Conservation (phyloP, 257 asterid species). For the Solanum chiquidenum region DNA sequence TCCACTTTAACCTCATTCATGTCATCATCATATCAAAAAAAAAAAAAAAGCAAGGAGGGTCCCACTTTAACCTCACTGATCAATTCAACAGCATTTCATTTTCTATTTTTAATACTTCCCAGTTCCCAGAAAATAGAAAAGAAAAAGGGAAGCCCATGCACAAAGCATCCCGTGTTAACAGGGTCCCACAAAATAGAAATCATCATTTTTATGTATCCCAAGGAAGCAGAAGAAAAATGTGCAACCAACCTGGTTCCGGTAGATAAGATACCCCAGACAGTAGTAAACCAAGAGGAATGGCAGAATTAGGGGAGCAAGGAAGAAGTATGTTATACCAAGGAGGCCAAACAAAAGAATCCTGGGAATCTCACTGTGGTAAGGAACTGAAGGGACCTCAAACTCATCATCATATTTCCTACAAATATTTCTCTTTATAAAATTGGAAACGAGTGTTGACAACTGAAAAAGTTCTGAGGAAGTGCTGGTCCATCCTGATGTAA, state of each 20-base stretch:
- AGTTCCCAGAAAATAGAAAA: not conserved
- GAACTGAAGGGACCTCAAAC: conserved; percentile 61
- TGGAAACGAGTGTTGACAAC: conserved; percentile 30
- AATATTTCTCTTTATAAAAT: conserved; percentile 25
- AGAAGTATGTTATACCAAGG: conserved; percentile 84
- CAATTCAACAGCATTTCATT: not conserved
- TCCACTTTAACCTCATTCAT: not conserved
- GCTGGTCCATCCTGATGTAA: conserved; percentile 97
- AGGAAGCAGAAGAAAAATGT: not conserved
- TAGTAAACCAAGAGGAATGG: conserved; percentile 78
- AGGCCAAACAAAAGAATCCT: conserved; percentile 71
- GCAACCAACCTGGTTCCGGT: conserved; percentile 79
- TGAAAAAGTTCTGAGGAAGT: conserved; percentile 60
- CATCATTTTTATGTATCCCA: not conserved
- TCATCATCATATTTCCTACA: conserved; percentile 43
- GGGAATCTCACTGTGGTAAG: conserved; percentile 84
- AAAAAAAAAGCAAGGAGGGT: not conserved
- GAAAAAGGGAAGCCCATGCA: not conserved
- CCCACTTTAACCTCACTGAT: not conserved
- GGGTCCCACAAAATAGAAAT: not conserved
- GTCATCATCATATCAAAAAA: not conserved
- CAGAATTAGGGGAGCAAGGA: conserved; percentile 86
- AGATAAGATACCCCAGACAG: conserved; percentile 78
- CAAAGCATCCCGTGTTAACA: not conserved
- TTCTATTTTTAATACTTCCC: not conserved